Conservation (phyloP, 768 basidiomycete genomes). For the Panaeolus papilionaceus region DNA sequence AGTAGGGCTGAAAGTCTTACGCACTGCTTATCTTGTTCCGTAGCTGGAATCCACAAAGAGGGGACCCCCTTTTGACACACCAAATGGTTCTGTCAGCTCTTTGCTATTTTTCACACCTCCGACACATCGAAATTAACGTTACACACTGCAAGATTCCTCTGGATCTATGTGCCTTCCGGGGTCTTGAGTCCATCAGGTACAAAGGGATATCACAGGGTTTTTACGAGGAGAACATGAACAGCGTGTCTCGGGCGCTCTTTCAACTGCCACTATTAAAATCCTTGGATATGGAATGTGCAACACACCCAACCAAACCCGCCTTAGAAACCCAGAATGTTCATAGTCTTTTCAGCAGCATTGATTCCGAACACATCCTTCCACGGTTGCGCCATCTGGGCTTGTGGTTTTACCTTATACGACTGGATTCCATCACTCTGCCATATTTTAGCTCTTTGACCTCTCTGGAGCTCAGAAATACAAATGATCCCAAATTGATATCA, state of each 20-base stretch:
- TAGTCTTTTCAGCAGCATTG: neutral
- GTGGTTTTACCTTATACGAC: conserved; percentile 7
- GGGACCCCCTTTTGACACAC: neutral
- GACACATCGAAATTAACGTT: neutral
- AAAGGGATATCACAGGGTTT: neutral
- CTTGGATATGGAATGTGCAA: conserved; percentile 8
- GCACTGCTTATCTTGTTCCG: neutral
- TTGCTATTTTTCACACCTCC: neutral
- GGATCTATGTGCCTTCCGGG: neutral
- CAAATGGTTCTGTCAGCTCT: neutral
- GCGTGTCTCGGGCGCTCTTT: neutral
- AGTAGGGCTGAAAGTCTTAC: neutral
- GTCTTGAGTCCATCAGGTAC: conserved; percentile 1
- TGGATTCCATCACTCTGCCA: neutral
- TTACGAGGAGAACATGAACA: conserved; percentile 5
- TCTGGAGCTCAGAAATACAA: conserved; percentile 5
- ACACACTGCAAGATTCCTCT: conserved; percentile 6
- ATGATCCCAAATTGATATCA: neutral
- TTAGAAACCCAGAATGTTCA: neutral
- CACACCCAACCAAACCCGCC: neutral
- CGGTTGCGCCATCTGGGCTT: neutral
- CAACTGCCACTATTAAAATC: neutral
- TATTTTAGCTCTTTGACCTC: neutral
- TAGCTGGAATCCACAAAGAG: conserved; percentile 3
- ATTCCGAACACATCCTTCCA: neutral